Evolutionary conservation across 257 asterid genomes (phyloP).

Genomic region (Avicennia marina): DNA sequence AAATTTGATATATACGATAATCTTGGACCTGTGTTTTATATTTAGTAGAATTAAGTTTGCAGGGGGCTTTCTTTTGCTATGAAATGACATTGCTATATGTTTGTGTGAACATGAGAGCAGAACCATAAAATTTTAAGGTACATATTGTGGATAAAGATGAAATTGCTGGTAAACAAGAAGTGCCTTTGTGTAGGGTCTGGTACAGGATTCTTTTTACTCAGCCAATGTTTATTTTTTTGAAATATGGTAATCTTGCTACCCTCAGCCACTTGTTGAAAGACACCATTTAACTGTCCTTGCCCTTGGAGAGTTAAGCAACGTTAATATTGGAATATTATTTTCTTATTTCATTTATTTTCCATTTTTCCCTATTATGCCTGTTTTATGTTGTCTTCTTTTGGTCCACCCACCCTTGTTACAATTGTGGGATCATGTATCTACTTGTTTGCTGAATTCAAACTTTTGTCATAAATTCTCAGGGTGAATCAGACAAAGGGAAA

Average conservation of each 20-base stretch:
- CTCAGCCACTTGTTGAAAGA: not conserved
- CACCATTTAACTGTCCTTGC: not conserved
- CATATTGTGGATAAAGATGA: too few relatives aligned
- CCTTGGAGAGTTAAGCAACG: not conserved
- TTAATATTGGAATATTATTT: too few relatives aligned
- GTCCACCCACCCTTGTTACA: not conserved
- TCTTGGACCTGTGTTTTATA: not conserved
- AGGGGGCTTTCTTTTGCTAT: not conserved
- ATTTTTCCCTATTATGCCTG: not conserved
- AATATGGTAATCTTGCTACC: not conserved
- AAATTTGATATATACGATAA: too few relatives aligned
- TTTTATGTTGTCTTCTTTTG: not conserved
- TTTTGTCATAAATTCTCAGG: slow-evolving; percentile 45
- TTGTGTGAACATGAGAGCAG: too few relatives aligned
- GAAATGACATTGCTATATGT: not conserved
- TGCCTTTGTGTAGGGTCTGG: too few relatives aligned
- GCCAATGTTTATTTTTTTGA: too few relatives aligned
- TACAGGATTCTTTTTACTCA: too few relatives aligned
- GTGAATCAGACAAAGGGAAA: slow-evolving; percentile 70
- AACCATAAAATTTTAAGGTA: too few relatives aligned
- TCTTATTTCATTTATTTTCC: too few relatives aligned
- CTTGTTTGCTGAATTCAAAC: slow-evolving; percentile 12
- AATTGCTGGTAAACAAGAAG: too few relatives aligned
- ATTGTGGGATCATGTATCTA: not conserved
- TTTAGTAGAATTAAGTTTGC: not conserved